phyloP scores from a whole-genome alignment of 202 grass and related monocot species.

The Musa balbisiana region DNA sequence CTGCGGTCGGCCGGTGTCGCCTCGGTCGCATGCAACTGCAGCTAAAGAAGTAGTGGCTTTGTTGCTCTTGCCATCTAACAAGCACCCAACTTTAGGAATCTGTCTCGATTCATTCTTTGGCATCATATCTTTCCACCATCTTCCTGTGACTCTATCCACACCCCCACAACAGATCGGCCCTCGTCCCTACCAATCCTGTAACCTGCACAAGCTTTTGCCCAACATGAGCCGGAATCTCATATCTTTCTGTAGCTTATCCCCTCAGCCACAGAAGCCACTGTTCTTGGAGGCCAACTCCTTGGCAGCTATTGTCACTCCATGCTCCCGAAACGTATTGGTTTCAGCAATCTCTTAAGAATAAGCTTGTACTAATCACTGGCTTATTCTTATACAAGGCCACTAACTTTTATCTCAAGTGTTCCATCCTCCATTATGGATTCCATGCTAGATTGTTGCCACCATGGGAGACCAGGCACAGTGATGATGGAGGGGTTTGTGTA shows the following conservation, averaged over 20 bases:
- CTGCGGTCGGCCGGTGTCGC: not conserved
- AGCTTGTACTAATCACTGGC: not conserved
- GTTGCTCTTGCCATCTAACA: not conserved
- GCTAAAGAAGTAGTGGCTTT: not conserved
- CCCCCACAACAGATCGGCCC: not conserved
- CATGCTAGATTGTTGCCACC: constrained; percentile 1
- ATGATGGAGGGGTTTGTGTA: not conserved
- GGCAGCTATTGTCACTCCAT: not conserved
- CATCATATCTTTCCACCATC: too few relatives aligned
- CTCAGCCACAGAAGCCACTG: not conserved
- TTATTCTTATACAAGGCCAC: not conserved
- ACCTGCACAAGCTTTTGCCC: not conserved
- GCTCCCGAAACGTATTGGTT: not conserved
- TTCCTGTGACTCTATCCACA: too few relatives aligned
- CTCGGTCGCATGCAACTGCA: not conserved
- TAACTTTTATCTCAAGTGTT: not conserved
- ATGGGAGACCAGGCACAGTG: not conserved
- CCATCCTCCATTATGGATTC: not conserved
- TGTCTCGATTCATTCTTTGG: too few relatives aligned
- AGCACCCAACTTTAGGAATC: too few relatives aligned
- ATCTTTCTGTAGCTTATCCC: not conserved
- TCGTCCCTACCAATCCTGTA: not conserved
- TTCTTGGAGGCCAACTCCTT: not conserved
- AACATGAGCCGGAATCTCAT: not conserved
- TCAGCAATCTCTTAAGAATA: not conserved